Conservation (phyloP, 2,329 filamentous ascomycete genomes). For the Bretziella fagacearum region DNA sequence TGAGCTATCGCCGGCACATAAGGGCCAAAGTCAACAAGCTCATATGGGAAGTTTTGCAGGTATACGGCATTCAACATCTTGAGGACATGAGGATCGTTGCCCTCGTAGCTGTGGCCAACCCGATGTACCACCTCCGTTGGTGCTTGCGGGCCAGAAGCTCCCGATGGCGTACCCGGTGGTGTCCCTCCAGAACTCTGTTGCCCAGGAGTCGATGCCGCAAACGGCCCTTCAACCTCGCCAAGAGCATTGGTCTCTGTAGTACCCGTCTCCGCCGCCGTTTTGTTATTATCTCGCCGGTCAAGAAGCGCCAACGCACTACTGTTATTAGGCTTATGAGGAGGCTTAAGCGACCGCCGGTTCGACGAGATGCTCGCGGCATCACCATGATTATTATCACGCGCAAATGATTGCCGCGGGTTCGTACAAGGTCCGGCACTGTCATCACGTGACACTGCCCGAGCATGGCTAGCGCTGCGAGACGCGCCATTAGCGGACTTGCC, state of each 20-base stretch:
- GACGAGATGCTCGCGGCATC: slow-evolving; percentile 13
- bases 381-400: slow-evolving; percentile 9
- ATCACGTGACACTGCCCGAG: slow-evolving; percentile 9
- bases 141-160: background rate
- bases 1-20: slow-evolving; percentile 35
- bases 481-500: slow-evolving; percentile 34
- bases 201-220: slow-evolving; percentile 19
- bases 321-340: slow-evolving; percentile 25
- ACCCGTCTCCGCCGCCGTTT: slow-evolving; percentile 40
- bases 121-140: background rate
- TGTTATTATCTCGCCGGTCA: slow-evolving; percentile 40
- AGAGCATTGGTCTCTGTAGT: slow-evolving; percentile 43
- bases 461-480: slow-evolving; percentile 17
- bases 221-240: slow-evolving; percentile 42
- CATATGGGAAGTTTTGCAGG: slow-evolving; percentile 49
- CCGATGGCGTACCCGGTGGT: background rate
- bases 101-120: slow-evolving; percentile 63
- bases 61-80: slow-evolving; percentile 75
- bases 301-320: slow-evolving; percentile 43
- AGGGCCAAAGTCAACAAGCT: slow-evolving; percentile 52
- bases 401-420: background rate
- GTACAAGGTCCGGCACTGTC: background rate
- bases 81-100: slow-evolving; percentile 53
- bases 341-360: slow-evolving; percentile 17
- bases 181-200: background rate